A percentile compares a stretch with the other conserved stretches of the same genome.
Evolutionary conservation across 805 yeast genomes (phyloP).

Genomic region (Starmerella geochares): DNA sequence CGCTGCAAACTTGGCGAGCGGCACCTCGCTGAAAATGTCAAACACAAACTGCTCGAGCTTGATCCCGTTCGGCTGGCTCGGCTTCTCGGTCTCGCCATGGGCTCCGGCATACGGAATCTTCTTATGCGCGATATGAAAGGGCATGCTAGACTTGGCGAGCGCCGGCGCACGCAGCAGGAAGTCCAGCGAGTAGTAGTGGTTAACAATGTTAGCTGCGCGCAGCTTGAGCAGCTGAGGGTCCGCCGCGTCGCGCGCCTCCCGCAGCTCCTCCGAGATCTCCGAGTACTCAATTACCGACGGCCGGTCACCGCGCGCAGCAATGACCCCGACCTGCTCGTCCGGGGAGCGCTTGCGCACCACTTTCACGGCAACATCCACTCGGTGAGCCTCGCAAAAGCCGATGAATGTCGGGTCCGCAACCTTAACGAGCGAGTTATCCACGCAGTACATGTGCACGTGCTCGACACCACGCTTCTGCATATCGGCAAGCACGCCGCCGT

Average conservation of each 20-base stretch:
- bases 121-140: constrained; percentile 92
- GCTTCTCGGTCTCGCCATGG: constrained; percentile 44
- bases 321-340: constrained; percentile 79
- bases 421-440: constrained; percentile 82
- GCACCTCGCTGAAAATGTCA: constrained; percentile 81
- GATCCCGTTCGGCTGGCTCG: constrained; percentile 77
- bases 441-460: constrained; percentile 94
- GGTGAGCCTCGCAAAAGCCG: constrained; percentile 66
- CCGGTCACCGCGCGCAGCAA: constrained; percentile 46
- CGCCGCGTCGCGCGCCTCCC: constrained; percentile 50
- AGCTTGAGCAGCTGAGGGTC: constrained; percentile 48
- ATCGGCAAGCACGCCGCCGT: constrained; percentile 57
- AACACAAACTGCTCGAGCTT: constrained; percentile 94
- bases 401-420: constrained; percentile 87
- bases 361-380: constrained; percentile 75
- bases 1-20: constrained; percentile 67
- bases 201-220: constrained; percentile 94
- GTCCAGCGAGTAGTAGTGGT: constrained; percentile 85
- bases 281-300: constrained; percentile 95
- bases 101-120: constrained; percentile 59
- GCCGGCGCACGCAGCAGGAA: constrained; percentile 50
- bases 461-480: constrained; percentile 57
- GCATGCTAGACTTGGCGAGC: constrained; percentile 49
- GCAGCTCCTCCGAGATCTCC: constrained; percentile 69
- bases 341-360: constrained; percentile 90